Conservation (phyloP, 169 alveolate species). For the Theileria sp. region DNA sequence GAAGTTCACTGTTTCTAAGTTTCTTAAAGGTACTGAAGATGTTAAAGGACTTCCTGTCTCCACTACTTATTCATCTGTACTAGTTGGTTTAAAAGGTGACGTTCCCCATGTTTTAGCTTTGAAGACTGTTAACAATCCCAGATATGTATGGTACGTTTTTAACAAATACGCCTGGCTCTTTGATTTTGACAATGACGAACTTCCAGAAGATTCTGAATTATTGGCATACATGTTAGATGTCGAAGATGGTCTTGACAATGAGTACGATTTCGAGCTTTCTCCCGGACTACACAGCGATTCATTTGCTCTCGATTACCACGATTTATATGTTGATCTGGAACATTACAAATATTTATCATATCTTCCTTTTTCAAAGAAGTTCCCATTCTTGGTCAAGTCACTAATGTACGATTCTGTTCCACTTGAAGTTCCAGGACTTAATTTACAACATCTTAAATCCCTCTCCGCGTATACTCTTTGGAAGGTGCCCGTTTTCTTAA, state of each 20-base stretch:
- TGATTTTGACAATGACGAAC: background rate
- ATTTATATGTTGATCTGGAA: background rate
- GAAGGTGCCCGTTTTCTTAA: background rate
- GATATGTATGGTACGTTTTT: background rate
- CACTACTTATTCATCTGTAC: background rate
- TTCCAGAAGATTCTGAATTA: background rate
- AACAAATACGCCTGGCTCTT: background rate
- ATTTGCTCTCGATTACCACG: background rate
- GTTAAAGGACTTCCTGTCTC: background rate
- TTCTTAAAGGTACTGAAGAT: background rate
- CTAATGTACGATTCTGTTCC: background rate
- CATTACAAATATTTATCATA: background rate
- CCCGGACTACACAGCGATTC: background rate
- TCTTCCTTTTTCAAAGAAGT: background rate
- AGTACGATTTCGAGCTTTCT: background rate
- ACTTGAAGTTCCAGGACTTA: background rate
- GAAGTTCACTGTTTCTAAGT: slow-evolving; percentile 1
- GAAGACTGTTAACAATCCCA: background rate
- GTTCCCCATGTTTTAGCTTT: background rate
- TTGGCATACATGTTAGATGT: background rate
- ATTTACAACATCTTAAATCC: background rate
- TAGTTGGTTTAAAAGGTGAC: background rate
- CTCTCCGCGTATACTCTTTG: background rate
- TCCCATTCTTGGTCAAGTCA: slow-evolving; percentile 12
- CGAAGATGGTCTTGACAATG: background rate